A percentile compares a stretch with the other conserved stretches of the same genome.
Evolutionary conservation across 2,329 filamentous ascomycete genomes (phyloP).

Genomic region (Endoconidiophora laricicola): DNA sequence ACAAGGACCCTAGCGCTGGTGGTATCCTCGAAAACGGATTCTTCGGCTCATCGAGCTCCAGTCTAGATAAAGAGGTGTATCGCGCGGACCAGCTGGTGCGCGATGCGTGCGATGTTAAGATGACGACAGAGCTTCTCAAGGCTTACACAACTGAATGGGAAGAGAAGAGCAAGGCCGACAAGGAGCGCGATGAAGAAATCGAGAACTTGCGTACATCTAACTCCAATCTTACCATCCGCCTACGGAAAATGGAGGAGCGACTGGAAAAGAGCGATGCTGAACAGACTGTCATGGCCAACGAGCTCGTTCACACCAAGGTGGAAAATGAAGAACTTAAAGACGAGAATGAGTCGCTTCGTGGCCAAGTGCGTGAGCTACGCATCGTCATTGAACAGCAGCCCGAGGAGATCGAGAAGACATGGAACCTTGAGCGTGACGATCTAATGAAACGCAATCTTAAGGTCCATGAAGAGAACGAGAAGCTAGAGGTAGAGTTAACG

Average conservation of each 20-base stretch:
- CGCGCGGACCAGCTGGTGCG: conserved; percentile 83
- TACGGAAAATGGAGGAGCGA: conserved; percentile 76
- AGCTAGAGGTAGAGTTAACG: conserved; percentile 71
- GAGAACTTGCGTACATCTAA: conserved; percentile 55
- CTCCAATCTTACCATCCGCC: conserved; percentile 48
- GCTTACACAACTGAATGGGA: conserved; percentile 80
- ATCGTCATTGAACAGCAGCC: conserved; percentile 81
- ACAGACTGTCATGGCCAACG: conserved; percentile 78
- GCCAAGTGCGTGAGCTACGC: conserved; percentile 72
- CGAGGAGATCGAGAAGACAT: conserved; percentile 64
- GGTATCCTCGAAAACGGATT: conserved; percentile 93
- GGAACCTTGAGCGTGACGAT: conserved; percentile 73
- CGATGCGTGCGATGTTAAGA: conserved; percentile 76
- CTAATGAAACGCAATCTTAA: conserved; percentile 86
- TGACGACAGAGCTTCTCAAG: conserved; percentile 68
- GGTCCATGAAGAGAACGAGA: conserved; percentile 83
- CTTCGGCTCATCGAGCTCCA: conserved; percentile 82
- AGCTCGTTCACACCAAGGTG: conserved; percentile 82
- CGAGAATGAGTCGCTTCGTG: conserved; percentile 72
- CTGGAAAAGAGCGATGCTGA: conserved; percentile 79
- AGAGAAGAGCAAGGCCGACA: conserved; percentile 68
- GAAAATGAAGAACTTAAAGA: conserved; percentile 82
- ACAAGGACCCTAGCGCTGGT: conserved; percentile 78
- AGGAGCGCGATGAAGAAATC: conserved; percentile 67
- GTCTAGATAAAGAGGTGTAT: conserved; percentile 87